Percentiles rank a stretch among this genome's conserved stretches.
Conservation (phyloP, 2,329 filamentous ascomycete genomes). For the Sclerotinia nivalis region DNA sequence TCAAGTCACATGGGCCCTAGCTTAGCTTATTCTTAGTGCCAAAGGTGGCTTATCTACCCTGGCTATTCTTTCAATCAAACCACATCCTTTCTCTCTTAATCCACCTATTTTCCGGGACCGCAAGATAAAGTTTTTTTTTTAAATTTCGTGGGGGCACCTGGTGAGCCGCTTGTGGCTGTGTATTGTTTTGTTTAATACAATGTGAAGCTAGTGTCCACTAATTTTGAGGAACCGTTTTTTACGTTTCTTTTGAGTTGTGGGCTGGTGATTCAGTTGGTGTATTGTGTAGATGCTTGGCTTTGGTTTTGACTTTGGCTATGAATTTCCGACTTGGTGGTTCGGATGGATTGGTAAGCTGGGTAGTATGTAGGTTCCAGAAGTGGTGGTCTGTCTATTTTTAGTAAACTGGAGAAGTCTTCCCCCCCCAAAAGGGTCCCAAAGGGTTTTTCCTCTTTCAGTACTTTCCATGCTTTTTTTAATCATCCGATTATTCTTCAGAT, state of each 20-base stretch:
- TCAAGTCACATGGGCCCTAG: no score
- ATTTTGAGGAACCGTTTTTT: background rate
- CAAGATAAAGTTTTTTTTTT: no score
- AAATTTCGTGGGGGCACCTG: background rate
- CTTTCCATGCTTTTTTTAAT: no score
- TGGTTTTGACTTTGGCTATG: background rate
- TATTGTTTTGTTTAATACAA: background rate
- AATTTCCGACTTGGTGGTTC: background rate
- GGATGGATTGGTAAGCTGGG: background rate
- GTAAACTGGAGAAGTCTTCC: background rate
- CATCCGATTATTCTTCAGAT: no score
- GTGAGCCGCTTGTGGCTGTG: background rate
- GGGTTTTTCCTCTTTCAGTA: no score
- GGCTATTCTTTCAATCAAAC: no score
- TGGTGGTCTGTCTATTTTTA: background rate
- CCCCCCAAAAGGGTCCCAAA: no score
- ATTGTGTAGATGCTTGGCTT: background rate
- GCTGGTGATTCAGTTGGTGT: background rate
- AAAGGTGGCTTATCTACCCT: no score
- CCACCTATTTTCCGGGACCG: no score
- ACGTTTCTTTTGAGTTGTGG: background rate
- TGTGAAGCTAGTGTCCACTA: background rate
- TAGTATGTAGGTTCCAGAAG: no score
- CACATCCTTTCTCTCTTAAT: no score
- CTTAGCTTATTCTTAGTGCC: no score